phyloP scores from a whole-genome alignment of 352 stramenopile species.

The Pythium monospermum region DNA sequence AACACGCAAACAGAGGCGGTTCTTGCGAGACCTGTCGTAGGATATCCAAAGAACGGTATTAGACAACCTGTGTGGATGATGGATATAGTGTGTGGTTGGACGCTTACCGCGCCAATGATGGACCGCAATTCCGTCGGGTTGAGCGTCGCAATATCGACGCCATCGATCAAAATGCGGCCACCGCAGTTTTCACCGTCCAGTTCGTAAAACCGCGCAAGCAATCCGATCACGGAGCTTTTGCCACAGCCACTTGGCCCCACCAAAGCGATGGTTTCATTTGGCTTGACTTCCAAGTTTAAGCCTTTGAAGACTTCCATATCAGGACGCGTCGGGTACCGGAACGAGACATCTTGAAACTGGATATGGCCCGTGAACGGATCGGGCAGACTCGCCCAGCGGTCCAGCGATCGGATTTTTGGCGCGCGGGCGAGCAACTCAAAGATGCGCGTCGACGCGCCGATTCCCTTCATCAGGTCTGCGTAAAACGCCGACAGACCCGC shows the following conservation, averaged over 20 bases:
- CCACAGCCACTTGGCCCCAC: constrained; percentile 63
- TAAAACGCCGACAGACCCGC: constrained; percentile 91
- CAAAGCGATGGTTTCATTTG: constrained; percentile 70
- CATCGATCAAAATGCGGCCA: constrained; percentile 56
- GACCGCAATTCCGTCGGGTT: constrained; percentile 46
- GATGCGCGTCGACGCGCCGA: constrained; percentile 84
- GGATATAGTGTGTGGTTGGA: too few relatives aligned
- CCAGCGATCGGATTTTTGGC: constrained; percentile 45
- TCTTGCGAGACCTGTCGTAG: constrained; percentile 46
- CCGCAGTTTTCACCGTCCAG: constrained; percentile 40
- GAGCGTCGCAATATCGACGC: constrained; percentile 46
- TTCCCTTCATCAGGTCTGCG: constrained; percentile 86
- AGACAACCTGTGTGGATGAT: constrained; percentile 39
- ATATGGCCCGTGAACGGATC: constrained; percentile 46
- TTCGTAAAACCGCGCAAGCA: constrained; percentile 76
- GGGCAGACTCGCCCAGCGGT: constrained; percentile 24
- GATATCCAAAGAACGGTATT: constrained; percentile 2
- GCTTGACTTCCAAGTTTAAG: constrained; percentile 48
- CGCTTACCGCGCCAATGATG: constrained; percentile 55
- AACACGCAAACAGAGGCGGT: constrained; percentile 67
- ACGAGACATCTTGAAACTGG: constrained; percentile 81
- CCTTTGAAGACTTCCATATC: constrained; percentile 47
- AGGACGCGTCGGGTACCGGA: constrained; percentile 59
- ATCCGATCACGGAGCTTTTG: constrained; percentile 67
- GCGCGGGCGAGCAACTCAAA: constrained; percentile 90